These are phyloP conservation scores for Pseudocercospora macadamiae DNA, from an alignment of 2,329 filamentous ascomycete genomes.

Conservation along the genomic window DNA sequence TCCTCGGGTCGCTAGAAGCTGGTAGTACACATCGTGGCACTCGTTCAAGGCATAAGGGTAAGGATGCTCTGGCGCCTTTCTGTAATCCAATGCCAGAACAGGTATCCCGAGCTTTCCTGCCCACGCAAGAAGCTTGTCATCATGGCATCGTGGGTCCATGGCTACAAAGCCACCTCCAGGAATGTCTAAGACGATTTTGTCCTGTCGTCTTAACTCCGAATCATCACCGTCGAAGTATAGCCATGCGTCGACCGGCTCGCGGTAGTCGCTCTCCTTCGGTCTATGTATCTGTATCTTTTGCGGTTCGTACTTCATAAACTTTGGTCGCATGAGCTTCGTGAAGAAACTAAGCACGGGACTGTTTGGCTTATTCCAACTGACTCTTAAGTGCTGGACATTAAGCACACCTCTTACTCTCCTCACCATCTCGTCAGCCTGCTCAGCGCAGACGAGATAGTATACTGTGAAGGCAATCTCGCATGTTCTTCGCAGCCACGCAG, in stretches of 20 bases:
- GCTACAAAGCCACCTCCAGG: conserved; percentile 95
- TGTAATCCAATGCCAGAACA: conserved; percentile 87
- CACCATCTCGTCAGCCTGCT: conserved; percentile 95
- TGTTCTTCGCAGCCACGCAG: conserved; percentile 79
- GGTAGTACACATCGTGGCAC: conserved; percentile 82
- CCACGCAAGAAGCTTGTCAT: conserved; percentile 93
- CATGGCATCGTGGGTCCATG: conserved; percentile 92
- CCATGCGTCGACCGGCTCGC: conserved; percentile 81
- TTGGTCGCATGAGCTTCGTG: conserved; percentile 72
- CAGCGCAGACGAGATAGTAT: conserved; percentile 91
- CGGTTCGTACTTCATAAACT: conserved; percentile 78
- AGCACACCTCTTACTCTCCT: conserved; percentile 83
- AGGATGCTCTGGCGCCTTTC: conserved; percentile 80
- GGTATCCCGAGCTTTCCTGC: conserved; percentile 86
- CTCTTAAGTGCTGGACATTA: conserved; percentile 86
- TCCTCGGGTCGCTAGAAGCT: conserved; percentile 71
- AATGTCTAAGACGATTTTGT: conserved; percentile 81
- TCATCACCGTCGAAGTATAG: conserved; percentile 91
- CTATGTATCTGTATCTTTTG: conserved; percentile 82
- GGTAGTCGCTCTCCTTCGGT: conserved; percentile 78
- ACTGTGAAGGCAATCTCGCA: conserved; percentile 80
- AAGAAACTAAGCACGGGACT: conserved; percentile 81
- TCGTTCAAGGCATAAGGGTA: conserved; percentile 86
- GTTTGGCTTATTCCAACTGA: conserved; percentile 94
- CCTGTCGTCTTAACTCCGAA: conserved; percentile 73